Evolutionary conservation across 441 rosid species (phyloP).

Genomic region (Aquilaria agallochum): DNA sequence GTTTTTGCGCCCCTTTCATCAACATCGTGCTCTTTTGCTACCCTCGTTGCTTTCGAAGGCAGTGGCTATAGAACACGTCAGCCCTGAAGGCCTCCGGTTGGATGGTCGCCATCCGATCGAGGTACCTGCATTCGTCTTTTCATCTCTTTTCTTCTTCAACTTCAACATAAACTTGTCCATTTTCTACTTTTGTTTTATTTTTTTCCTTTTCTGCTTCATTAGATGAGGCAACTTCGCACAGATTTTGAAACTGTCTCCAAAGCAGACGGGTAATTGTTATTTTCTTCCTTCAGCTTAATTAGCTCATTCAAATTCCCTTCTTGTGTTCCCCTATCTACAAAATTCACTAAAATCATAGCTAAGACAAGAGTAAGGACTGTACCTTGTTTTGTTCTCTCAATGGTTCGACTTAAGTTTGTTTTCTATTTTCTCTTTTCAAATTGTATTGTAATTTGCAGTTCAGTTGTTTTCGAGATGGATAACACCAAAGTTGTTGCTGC

Average conservation of each 20-base stretch:
- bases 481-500: conserved; percentile 95
- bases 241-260: conserved; percentile 68
- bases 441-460: conserved; percentile 28
- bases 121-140: conserved; percentile 24
- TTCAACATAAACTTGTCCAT: not conserved
- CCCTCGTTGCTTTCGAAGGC: too few relatives aligned
- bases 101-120: conserved; percentile 85
- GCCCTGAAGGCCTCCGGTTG: conserved; percentile 84
- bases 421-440: too few relatives aligned
- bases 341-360: not conserved
- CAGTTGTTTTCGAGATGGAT: conserved; percentile 91
- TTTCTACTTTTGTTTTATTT: not conserved
- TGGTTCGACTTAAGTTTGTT: not conserved
- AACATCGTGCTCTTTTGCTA: too few relatives aligned
- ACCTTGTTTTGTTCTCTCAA: not conserved
- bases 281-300: not conserved
- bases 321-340: not conserved
- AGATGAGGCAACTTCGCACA: conserved; percentile 94
- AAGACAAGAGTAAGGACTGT: not conserved
- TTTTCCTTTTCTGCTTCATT: not conserved
- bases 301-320: not conserved
- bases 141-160: not conserved
- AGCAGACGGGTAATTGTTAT: conserved; percentile 66
- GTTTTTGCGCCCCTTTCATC: too few relatives aligned
- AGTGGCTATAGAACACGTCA: conserved; percentile 60